Base-by-base conservation (phyloP, 2,329 filamentous ascomycete species). In the Teratosphaeria epicoccoides region DNA sequence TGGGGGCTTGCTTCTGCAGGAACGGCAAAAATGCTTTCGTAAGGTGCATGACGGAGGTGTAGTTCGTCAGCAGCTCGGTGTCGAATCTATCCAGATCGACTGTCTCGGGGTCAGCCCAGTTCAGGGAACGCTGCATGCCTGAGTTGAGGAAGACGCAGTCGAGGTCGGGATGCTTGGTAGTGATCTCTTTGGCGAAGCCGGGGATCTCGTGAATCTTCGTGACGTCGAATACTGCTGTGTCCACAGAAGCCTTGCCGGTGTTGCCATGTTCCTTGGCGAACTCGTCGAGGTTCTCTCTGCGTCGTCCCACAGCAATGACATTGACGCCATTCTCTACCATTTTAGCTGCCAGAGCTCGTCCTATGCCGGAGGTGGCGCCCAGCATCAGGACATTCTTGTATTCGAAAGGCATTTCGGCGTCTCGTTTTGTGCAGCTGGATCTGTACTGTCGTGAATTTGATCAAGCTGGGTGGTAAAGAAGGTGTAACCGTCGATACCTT, bases 381-480 rank as follows among this genome's bases (percentile, higher is more conserved):
- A 80, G 66, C 24, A 80, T 63, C 7, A 79, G 70, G 20, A 77
- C 69, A 62, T 78, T 77, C 56, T 73, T 75, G 67, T 78, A 79
- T 67, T 54, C 69, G 59, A 75, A 76, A 70, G 54, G 52, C 66
- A 58, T 66, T 9, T 40, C 20, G 33, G 17, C 14, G 17, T 40
- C 14, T 40, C 20, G 33, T 6, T 6, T 40, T 20, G 5, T 3
- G 14, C 14, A 17, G 14, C 33, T 40, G 14, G 6, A 17, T 20
- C 20, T 17, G 14, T 2, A 2, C 28, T 29, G 28, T 20, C 1
- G 33, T 40, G n/a, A 7, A 20, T 2, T 40, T 17, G 33, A n/a
- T n/a, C 10, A 5, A 22, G 33, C n/a, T 40, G 14, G n/a, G n/a
- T n/a, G n/a, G n/a, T n/a, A n/a, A n/a, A n/a, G n/a, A n/a, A n/a